These are phyloP conservation scores for Colletotrichum sp. DNA, from an alignment of 2,329 filamentous ascomycete genomes.

Conservation along the genomic window DNA sequence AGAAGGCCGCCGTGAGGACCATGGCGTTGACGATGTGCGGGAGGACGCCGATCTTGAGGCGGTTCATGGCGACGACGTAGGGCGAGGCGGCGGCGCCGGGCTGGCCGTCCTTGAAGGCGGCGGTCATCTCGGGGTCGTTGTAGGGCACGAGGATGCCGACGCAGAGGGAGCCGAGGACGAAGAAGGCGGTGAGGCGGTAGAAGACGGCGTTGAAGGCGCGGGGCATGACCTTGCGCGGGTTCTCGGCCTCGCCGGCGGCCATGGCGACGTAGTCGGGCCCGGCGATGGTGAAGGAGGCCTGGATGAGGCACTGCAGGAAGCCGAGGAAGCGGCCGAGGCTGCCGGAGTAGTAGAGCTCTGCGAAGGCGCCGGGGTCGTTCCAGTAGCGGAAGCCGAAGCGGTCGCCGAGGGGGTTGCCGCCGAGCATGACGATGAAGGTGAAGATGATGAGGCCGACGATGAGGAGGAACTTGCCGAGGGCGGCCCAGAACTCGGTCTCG, in stretches of 20 bases:
- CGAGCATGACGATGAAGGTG: constrained; percentile 84
- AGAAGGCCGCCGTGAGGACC: constrained; percentile 70
- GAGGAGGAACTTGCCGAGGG: constrained; percentile 74
- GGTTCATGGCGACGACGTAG: constrained; percentile 72
- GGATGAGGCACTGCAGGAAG: constrained; percentile 77
- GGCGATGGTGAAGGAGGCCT: constrained; percentile 68
- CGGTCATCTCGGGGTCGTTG: constrained; percentile 65
- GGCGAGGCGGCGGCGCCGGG: constrained; percentile 74
- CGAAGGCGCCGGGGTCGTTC: constrained; percentile 73
- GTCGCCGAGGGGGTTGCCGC: constrained; percentile 77
- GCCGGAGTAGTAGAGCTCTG: constrained; percentile 67
- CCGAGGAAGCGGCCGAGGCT: constrained; percentile 75
- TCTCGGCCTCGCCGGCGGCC: constrained; percentile 72
- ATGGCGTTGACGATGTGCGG: constrained; percentile 78
- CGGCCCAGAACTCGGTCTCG: constrained; percentile 78
- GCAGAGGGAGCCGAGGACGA: constrained; percentile 74
- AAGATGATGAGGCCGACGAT: constrained; percentile 75
- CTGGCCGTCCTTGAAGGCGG: constrained; percentile 61
- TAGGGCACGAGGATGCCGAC: constrained; percentile 76
- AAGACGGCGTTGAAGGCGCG: constrained; percentile 81
- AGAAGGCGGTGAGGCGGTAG: constrained; percentile 78
- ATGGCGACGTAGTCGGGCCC: constrained; percentile 58
- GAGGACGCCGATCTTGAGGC: constrained; percentile 65
- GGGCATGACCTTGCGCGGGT: constrained; percentile 73
- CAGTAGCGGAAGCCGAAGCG: constrained; percentile 74